These are phyloP conservation scores for Coemansia asiatica DNA, from an alignment of 192 early-diverging fungal species.

Conservation along the genomic window DNA sequence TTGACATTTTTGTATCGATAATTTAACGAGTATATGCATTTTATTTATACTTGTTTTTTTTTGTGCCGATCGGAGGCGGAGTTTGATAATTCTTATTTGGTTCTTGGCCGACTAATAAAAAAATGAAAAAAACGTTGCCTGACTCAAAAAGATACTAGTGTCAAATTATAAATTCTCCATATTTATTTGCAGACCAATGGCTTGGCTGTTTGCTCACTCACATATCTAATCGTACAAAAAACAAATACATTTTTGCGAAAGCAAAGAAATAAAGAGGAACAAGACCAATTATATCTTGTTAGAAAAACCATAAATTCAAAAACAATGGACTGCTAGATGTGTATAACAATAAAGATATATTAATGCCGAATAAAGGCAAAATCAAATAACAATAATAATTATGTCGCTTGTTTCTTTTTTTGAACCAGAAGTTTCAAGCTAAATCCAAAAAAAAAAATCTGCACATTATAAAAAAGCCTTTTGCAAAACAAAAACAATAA, in stretches of 20 bases:
- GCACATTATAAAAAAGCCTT: not conserved
- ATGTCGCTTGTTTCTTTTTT: not conserved
- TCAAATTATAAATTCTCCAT: not conserved
- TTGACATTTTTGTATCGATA: not conserved
- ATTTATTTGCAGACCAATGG: not conserved
- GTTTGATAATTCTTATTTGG: not conserved
- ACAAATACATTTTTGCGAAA: not conserved
- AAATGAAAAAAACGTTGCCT: not conserved
- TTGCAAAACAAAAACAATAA: not conserved
- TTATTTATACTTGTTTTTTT: not conserved
- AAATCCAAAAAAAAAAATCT: no score
- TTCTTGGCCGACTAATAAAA: not conserved
- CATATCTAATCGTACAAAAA: not conserved
- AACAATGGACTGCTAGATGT: not conserved
- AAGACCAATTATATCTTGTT: no score
- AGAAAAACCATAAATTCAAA: not conserved
- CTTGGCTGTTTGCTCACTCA: not conserved
- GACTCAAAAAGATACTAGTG: not conserved
- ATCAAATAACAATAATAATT: no score
- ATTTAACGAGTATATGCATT: not conserved
- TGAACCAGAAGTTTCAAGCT: not conserved
- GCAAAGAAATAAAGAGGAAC: not conserved
- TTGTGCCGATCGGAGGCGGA: conserved; percentile 1
- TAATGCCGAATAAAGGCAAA: not conserved
- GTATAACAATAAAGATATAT: not conserved